A percentile compares a stretch with the other conserved stretches of the same genome.
These are phyloP conservation scores for Flaveria brownii DNA, from an alignment of 129 eudicot species.

Conservation along the genomic window DNA sequence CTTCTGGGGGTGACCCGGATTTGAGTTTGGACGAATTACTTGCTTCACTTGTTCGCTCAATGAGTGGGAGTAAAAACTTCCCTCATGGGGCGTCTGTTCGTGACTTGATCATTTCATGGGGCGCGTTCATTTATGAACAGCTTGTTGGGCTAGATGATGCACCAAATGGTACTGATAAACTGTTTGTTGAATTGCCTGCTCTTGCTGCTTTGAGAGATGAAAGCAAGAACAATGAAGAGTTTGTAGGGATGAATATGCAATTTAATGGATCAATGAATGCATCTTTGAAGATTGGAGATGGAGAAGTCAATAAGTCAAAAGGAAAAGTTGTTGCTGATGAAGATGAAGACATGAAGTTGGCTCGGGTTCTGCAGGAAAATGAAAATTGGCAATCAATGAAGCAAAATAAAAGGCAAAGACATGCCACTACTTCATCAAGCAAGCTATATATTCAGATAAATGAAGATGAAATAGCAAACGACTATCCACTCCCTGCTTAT, in stretches of 20 bases:
- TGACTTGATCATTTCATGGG: slow-evolving; percentile 65
- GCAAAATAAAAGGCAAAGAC: slow-evolving; percentile 44
- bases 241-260: slow-evolving; percentile 5
- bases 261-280: slow-evolving; percentile 23
- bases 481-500: slow-evolving; percentile 77
- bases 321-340: slow-evolving; percentile 38
- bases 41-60: slow-evolving; percentile 56
- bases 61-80: slow-evolving; percentile 61
- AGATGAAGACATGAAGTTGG: slow-evolving; percentile 63
- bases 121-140: slow-evolving; percentile 66
- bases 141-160: slow-evolving; percentile 72
- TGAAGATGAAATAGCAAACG: slow-evolving; percentile 79
- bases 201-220: slow-evolving; percentile 63
- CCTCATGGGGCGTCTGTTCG: slow-evolving; percentile 57
- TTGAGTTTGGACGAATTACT: slow-evolving; percentile 64
- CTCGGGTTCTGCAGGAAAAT: slow-evolving; percentile 66
- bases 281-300: slow-evolving; percentile 46
- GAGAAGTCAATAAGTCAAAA: slow-evolving; percentile 27
- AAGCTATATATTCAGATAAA: slow-evolving; percentile 63
- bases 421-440: slow-evolving; percentile 38
- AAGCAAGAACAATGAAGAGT: slow-evolving; percentile 39
- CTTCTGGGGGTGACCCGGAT: slow-evolving; percentile 61
- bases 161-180: slow-evolving; percentile 41
- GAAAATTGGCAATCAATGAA: slow-evolving; percentile 64
- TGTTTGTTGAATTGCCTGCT: slow-evolving; percentile 54